phyloP scores from a whole-genome alignment of 768 basidiomycete species.

The Leccinum subgranulosum region DNA sequence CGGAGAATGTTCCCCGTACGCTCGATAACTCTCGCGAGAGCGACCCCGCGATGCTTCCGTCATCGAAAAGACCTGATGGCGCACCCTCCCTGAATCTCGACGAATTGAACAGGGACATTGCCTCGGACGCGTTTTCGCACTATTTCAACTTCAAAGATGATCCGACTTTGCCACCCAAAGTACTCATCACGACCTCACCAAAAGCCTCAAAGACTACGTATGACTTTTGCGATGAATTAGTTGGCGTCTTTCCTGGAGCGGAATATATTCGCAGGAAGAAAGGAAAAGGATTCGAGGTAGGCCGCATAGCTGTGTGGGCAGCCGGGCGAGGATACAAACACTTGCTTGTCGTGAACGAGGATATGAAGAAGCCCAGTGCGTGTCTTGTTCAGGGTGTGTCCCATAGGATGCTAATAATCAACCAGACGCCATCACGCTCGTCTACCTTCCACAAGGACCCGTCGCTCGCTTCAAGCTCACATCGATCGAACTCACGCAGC shows the following conservation, averaged over 20 bases:
- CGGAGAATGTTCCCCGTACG: slow-evolving; percentile 84
- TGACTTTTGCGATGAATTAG: slow-evolving; percentile 89
- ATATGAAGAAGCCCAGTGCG: slow-evolving; percentile 91
- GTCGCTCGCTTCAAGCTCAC: slow-evolving; percentile 95
- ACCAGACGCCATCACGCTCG: slow-evolving; percentile 87
- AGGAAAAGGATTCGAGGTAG: slow-evolving; percentile 88
- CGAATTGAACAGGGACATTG: slow-evolving; percentile 66
- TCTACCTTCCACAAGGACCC: slow-evolving; percentile 88
- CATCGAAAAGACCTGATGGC: slow-evolving; percentile 27
- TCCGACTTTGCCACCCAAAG: slow-evolving; percentile 74
- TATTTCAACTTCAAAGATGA: slow-evolving; percentile 71
- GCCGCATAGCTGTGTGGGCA: slow-evolving; percentile 91
- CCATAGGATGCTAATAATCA: slow-evolving; percentile 5
- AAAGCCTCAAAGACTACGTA: slow-evolving; percentile 88
- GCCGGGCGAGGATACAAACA: slow-evolving; percentile 85
- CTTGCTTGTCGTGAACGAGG: slow-evolving; percentile 91
- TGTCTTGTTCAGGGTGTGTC: slow-evolving; percentile 9
- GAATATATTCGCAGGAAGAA: slow-evolving; percentile 86
- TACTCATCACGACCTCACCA: slow-evolving; percentile 87
- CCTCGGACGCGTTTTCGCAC: slow-evolving; percentile 71
- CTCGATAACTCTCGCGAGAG: slow-evolving; percentile 92
- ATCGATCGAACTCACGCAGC: slow-evolving; percentile 78
- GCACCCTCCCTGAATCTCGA: slow-evolving; percentile 42
- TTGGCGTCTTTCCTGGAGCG: slow-evolving; percentile 87
- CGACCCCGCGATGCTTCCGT: slow-evolving; percentile 47